phyloP scores from a whole-genome alignment of 495 filamentous ascomycete species.

The Daldinia loculata region DNA sequence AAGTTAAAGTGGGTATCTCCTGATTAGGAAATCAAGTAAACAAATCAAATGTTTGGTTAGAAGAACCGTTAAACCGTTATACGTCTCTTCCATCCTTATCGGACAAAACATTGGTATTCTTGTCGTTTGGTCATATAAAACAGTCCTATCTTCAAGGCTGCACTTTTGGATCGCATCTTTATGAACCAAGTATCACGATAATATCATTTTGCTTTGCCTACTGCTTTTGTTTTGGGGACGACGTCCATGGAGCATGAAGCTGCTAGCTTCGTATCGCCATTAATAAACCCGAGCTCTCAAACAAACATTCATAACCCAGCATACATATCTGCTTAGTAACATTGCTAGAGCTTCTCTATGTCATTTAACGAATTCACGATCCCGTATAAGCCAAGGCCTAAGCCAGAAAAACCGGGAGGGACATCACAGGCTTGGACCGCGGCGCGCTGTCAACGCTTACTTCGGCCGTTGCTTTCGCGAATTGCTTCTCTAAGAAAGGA shows the following conservation, averaged over 20 bases:
- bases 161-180: conserved; percentile 12
- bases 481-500: conserved; percentile 61
- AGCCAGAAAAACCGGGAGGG: conserved; percentile 26
- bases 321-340: conserved; percentile 17
- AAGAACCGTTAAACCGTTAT: no score
- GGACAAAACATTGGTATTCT: background rate
- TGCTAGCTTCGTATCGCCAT: conserved; percentile 9
- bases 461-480: conserved; percentile 63
- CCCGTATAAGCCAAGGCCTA: conserved; percentile 32
- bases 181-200: background rate
- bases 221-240: background rate
- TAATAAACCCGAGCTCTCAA: background rate
- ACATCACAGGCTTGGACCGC: conserved; percentile 60
- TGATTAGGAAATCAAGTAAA: conserved; percentile 46
- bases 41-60: conserved; percentile 21
- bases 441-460: conserved; percentile 63
- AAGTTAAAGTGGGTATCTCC: conserved; percentile 18
- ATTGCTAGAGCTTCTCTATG: conserved; percentile 22
- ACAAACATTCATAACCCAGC: conserved; percentile 11
- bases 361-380: conserved; percentile 14
- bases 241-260: background rate
- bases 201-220: conserved; percentile 15
- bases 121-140: background rate
- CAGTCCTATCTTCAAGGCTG: background rate
- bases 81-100: background rate